These are phyloP conservation scores for Carex littledalei DNA, from an alignment of 176 grass and related monocot species.

Conservation along the genomic window DNA sequence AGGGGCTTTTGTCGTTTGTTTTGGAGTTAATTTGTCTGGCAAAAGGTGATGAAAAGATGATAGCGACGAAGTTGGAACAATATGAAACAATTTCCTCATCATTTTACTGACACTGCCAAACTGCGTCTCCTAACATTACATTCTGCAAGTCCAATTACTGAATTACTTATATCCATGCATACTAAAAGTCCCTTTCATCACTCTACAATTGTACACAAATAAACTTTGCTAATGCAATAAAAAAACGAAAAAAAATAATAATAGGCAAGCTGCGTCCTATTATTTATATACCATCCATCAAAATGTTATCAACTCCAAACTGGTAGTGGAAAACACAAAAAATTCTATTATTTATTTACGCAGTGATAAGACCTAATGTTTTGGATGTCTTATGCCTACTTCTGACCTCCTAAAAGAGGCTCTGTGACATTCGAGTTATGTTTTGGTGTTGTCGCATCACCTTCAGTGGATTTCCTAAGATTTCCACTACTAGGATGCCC, in stretches of 20 bases:
- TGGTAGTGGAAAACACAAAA: neutral
- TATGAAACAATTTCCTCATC: neutral
- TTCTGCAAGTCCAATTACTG: neutral
- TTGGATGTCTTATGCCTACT: constrained; percentile 23
- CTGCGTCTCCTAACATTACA: neutral
- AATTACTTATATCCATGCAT: neutral
- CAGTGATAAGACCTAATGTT: neutral
- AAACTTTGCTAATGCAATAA: constrained; percentile 6
- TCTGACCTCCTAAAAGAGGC: constrained; percentile 55
- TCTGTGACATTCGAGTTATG: constrained; percentile 68
- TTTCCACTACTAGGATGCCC: constrained; percentile 65
- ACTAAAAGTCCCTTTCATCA: neutral
- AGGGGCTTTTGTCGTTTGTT: neutral
- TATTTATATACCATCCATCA: constrained; percentile 12
- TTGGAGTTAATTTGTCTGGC: neutral
- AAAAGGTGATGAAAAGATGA: neutral
- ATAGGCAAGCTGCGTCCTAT: neutral
- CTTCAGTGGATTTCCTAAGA: constrained; percentile 62
- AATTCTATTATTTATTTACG: neutral
- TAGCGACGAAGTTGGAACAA: neutral
- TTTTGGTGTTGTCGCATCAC: constrained; percentile 48
- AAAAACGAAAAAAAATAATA: neutral
- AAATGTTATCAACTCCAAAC: neutral
- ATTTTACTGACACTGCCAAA: neutral
- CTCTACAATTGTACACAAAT: constrained; percentile 3